A percentile compares a stretch with the other conserved stretches of the same genome.
phyloP scores from a whole-genome alignment of 2,329 filamentous ascomycete species.

The Calonectria hongkongensis region DNA sequence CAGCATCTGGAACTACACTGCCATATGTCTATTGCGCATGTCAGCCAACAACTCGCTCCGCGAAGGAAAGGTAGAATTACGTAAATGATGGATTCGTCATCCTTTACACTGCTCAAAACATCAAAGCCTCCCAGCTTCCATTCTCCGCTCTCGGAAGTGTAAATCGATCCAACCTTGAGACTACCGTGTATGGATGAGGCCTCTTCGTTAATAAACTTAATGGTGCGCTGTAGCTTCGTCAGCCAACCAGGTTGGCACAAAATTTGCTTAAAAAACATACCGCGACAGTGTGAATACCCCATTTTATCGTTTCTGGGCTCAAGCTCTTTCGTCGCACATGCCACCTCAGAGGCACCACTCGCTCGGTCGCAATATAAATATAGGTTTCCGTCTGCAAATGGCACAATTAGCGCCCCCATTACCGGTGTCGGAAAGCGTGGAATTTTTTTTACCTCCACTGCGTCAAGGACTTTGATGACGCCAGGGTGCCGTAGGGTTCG shows the following conservation, averaged over 20 bases:
- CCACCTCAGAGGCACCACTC: constrained; percentile 91
- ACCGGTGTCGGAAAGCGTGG: constrained; percentile 23
- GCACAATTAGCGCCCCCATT: constrained; percentile 49
- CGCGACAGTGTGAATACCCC: constrained; percentile 92
- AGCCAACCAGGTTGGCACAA: constrained; percentile 37
- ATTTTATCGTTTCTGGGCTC: constrained; percentile 95
- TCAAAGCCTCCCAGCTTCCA: constrained; percentile 98
- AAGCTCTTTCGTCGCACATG: constrained; percentile 91
- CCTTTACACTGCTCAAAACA: constrained; percentile 94
- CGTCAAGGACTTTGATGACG: constrained; percentile 94
- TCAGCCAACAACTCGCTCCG: constrained; percentile 34
- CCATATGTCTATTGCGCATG: constrained; percentile 81
- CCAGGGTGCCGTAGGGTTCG: constrained; percentile 95
- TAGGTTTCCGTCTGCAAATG: constrained; percentile 86
- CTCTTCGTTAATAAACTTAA: constrained; percentile 97
- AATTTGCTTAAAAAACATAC: constrained; percentile 65
- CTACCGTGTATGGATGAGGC: constrained; percentile 93
- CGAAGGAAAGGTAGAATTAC: constrained; percentile 62
- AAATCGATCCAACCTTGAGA: constrained; percentile 89
- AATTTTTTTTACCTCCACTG: constrained; percentile 82
- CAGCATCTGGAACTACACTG: constrained; percentile 89
- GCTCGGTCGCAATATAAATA: constrained; percentile 97
- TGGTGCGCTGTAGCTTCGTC: constrained; percentile 78
- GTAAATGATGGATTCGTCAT: constrained; percentile 95
- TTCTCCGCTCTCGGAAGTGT: constrained; percentile 95